Conservation (phyloP, 768 basidiomycete species). For the Leucocoprinus sp. region DNA sequence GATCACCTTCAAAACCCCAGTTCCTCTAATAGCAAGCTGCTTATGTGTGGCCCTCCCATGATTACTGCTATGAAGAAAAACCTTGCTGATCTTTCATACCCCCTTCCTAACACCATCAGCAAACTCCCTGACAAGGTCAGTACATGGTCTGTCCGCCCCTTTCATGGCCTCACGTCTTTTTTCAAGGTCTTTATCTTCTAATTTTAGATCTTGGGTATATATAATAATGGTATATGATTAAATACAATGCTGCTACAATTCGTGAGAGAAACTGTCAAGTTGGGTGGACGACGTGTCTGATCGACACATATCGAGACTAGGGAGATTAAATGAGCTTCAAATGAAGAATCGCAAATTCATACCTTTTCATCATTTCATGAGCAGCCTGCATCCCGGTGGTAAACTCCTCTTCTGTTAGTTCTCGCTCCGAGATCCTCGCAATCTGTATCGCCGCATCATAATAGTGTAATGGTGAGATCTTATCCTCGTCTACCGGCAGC, state of each 20-base stretch:
- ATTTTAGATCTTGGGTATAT: slow-evolving; percentile 10
- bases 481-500: slow-evolving; percentile 48
- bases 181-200: slow-evolving; percentile 39
- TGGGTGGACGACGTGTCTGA: slow-evolving; percentile 46
- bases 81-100: slow-evolving; percentile 80
- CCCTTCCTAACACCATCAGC: slow-evolving; percentile 82
- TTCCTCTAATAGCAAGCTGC: slow-evolving; percentile 64
- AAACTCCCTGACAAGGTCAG: slow-evolving; percentile 84
- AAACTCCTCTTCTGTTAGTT: slow-evolving; percentile 64
- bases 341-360: slow-evolving; percentile 17
- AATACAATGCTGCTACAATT: neutral
- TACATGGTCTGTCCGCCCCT: slow-evolving; percentile 10
- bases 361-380: slow-evolving; percentile 55
- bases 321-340: neutral
- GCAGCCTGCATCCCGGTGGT: slow-evolving; percentile 54
- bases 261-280: slow-evolving; percentile 18
- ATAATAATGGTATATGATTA: neutral
- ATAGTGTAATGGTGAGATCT: slow-evolving; percentile 62
- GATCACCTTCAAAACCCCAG: slow-evolving; percentile 62
- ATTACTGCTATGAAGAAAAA: slow-evolving; percentile 63
- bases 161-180: neutral
- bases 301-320: slow-evolving; percentile 57
- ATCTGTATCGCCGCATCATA: slow-evolving; percentile 74
- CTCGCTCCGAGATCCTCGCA: slow-evolving; percentile 49
- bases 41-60: slow-evolving; percentile 76